Percentiles rank a stretch among this genome's conserved stretches.
Evolutionary conservation across 2,329 filamentous ascomycete genomes (phyloP).

Genomic region (Botryotinia globosa): DNA sequence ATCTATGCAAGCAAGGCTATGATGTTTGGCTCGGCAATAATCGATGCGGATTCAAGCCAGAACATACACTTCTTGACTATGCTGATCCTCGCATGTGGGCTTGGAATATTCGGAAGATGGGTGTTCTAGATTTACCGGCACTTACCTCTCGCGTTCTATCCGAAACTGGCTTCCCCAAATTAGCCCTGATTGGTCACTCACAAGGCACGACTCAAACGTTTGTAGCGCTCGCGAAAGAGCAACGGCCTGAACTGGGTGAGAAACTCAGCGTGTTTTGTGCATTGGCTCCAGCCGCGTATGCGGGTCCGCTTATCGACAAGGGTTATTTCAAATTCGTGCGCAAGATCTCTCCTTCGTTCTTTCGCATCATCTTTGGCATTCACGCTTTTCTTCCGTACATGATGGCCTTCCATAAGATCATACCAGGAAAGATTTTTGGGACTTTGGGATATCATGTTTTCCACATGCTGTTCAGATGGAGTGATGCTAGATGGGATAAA

Average conservation of each 20-base stretch:
- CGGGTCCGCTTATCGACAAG: slow-evolving; percentile 79
- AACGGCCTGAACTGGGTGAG: slow-evolving; percentile 78
- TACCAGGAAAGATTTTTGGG: slow-evolving; percentile 70
- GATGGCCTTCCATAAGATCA: slow-evolving; percentile 73
- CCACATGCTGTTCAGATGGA: slow-evolving; percentile 85
- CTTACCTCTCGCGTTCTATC: slow-evolving; percentile 74
- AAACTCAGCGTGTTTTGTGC: slow-evolving; percentile 88
- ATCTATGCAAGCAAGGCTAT: slow-evolving; percentile 85
- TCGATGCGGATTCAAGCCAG: slow-evolving; percentile 78
- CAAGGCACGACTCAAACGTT: slow-evolving; percentile 90
- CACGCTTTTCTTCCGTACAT: slow-evolving; percentile 92
- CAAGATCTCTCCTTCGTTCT: slow-evolving; percentile 70
- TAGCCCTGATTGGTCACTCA: slow-evolving; percentile 82
- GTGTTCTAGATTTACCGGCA: slow-evolving; percentile 80
- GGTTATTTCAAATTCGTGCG: slow-evolving; percentile 92
- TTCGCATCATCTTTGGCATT: slow-evolving; percentile 82
- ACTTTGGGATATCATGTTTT: slow-evolving; percentile 86
- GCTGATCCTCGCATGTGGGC: slow-evolving; percentile 90
- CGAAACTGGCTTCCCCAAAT: slow-evolving; percentile 79
- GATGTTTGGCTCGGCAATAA: slow-evolving; percentile 97
- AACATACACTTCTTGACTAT: slow-evolving; percentile 68
- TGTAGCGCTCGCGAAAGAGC: slow-evolving; percentile 84
- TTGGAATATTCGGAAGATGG: slow-evolving; percentile 96
- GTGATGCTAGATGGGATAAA: slow-evolving; percentile 79
- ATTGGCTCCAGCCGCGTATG: slow-evolving; percentile 85